These are phyloP conservation scores for Antrodiella citrinella DNA, from an alignment of 768 basidiomycete species.

Conservation along the genomic window DNA sequence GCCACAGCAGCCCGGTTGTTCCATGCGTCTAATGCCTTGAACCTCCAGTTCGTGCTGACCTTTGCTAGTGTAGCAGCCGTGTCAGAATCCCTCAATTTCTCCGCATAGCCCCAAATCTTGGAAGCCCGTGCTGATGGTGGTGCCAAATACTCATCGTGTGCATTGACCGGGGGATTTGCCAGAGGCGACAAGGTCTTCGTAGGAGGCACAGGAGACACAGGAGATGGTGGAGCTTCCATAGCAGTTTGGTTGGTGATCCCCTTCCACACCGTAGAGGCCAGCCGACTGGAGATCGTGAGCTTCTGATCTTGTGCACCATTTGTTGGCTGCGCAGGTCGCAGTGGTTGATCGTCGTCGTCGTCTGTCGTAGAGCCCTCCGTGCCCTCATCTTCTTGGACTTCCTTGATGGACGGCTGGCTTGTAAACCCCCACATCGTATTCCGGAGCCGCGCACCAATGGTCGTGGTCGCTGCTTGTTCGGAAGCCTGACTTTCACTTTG, in stretches of 20 bases:
- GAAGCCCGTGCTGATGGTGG: constrained; percentile 18
- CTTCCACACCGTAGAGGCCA: constrained; percentile 64
- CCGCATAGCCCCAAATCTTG: constrained; percentile 63
- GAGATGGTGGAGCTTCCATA: constrained; percentile 54
- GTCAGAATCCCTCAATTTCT: constrained; percentile 67
- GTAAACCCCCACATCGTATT: constrained; percentile 63
- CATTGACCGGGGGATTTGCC: constrained; percentile 10
- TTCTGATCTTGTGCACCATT: no score
- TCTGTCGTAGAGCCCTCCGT: constrained; percentile 20
- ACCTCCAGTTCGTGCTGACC: constrained; percentile 69
- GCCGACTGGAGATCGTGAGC: constrained; percentile 42
- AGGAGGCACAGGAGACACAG: constrained; percentile 22
- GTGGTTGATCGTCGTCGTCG: constrained; percentile 25
- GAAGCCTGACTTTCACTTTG: constrained; percentile 29
- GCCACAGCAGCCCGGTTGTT: constrained; percentile 10
- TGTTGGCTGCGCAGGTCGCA: constrained; percentile 3
- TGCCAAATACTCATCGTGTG: constrained; percentile 9
- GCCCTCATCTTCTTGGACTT: constrained; percentile 19
- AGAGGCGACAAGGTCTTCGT: constrained; percentile 10
- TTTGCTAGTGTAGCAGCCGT: constrained; percentile 63
- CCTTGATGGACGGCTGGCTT: constrained; percentile 37
- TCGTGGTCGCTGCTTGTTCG: constrained; percentile 23
- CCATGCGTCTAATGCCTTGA: constrained; percentile 43
- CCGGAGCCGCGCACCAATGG: constrained; percentile 49
- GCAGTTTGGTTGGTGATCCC: constrained; percentile 70